These are phyloP conservation scores for Talaromyces rugulosus DNA, from an alignment of 2,329 filamentous ascomycete species.

Conservation along the genomic window DNA sequence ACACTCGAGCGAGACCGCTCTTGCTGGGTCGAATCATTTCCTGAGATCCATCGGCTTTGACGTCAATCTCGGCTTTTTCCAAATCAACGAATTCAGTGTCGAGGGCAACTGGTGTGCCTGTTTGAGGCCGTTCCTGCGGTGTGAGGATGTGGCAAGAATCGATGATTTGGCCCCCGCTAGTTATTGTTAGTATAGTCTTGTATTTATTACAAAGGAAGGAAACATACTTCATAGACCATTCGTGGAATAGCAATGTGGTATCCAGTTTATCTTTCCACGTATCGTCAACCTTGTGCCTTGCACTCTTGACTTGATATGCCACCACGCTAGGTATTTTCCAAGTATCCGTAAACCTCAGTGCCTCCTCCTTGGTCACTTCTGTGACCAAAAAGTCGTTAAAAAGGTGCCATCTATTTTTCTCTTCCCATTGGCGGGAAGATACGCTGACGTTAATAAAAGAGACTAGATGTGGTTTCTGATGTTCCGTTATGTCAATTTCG, in stretches of 20 bases:
- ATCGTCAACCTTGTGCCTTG: constrained; percentile 77
- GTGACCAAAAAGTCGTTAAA: constrained; percentile 97
- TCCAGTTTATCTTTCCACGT: constrained; percentile 83
- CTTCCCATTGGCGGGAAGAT: constrained; percentile 42
- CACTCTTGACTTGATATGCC: constrained; percentile 76
- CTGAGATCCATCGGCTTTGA: constrained; percentile 88
- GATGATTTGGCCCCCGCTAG: constrained; percentile 33
- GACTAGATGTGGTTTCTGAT: constrained; percentile 85
- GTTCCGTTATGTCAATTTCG: constrained; percentile 80
- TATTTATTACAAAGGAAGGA: background rate
- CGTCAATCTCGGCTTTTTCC: constrained; percentile 89
- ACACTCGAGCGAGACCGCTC: constrained; percentile 87
- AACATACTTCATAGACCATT: constrained; percentile 53
- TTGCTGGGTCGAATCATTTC: constrained; percentile 89
- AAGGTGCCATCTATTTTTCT: constrained; percentile 78
- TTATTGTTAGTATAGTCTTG: background rate
- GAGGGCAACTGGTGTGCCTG: constrained; percentile 75
- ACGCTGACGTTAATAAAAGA: constrained; percentile 77
- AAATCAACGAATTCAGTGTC: constrained; percentile 96
- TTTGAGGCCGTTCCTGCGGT: constrained; percentile 61
- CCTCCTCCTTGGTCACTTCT: constrained; percentile 74
- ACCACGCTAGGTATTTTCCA: constrained; percentile 94
- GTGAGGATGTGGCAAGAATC: constrained; percentile 36
- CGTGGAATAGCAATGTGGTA: constrained; percentile 76
- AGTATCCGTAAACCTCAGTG: constrained; percentile 77